These are phyloP conservation scores for Cerioporus squamosus DNA, from an alignment of 1,284 basidiomycete genomes.

Conservation along the genomic window DNA sequence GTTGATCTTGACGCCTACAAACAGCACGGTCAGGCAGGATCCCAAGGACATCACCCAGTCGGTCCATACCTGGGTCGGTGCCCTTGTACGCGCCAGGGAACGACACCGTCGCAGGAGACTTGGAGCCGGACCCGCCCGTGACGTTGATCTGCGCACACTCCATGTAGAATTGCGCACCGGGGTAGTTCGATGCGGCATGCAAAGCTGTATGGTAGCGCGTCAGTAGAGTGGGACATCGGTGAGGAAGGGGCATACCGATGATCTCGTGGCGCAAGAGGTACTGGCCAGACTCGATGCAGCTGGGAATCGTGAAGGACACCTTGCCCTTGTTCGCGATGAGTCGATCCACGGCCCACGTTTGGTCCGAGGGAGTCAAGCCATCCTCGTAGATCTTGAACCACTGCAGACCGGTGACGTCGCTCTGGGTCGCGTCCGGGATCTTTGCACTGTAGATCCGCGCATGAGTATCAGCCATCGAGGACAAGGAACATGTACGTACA, in stretches of 20 bases:
- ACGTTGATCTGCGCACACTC: slow-evolving; percentile 55
- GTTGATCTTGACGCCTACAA: slow-evolving; percentile 27
- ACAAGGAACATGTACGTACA: slow-evolving; percentile 38
- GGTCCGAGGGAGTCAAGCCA: slow-evolving; percentile 38
- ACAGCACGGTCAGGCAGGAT: neutral
- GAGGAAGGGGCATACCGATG: slow-evolving; percentile 42
- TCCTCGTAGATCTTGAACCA: slow-evolving; percentile 57
- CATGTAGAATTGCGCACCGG: slow-evolving; percentile 62
- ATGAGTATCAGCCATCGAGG: neutral
- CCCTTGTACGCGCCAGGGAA: slow-evolving; percentile 54
- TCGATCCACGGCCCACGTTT: slow-evolving; percentile 51
- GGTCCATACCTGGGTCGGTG: slow-evolving; percentile 27
- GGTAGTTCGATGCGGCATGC: slow-evolving; percentile 46
- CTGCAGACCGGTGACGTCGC: slow-evolving; percentile 51
- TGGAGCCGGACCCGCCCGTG: slow-evolving; percentile 49
- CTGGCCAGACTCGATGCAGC: slow-evolving; percentile 51
- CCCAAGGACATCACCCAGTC: no score
- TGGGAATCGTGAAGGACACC: slow-evolving; percentile 54
- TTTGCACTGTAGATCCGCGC: slow-evolving; percentile 40
- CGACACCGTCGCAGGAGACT: slow-evolving; percentile 48
- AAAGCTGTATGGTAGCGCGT: slow-evolving; percentile 40
- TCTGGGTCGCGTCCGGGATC: slow-evolving; percentile 48
- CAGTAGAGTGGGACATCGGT: slow-evolving; percentile 23
- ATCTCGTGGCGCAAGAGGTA: slow-evolving; percentile 57
- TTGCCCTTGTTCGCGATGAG: slow-evolving; percentile 57